Percentiles rank a stretch among this genome's conserved stretches.
These are phyloP conservation scores for Cladophialophora yegresii DNA, from an alignment of 2,329 filamentous ascomycete genomes.

Conservation along the genomic window DNA sequence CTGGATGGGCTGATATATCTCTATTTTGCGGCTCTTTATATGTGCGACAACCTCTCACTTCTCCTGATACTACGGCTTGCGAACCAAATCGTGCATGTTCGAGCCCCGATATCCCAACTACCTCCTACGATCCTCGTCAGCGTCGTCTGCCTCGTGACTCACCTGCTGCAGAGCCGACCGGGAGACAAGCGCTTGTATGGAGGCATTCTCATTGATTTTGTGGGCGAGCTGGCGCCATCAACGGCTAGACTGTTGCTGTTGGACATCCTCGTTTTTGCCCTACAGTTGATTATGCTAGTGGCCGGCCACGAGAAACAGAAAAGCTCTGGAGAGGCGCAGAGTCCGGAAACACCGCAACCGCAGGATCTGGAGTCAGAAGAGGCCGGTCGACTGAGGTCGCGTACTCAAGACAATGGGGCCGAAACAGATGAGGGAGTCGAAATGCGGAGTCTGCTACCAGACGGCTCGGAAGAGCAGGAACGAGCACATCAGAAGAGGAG, in stretches of 20 bases:
- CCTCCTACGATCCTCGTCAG: constrained; percentile 58
- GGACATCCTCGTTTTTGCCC: constrained; percentile 56
- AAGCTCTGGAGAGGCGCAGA: constrained; percentile 36
- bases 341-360: constrained; percentile 16
- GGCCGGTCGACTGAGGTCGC: constrained; percentile 45
- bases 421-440: constrained; percentile 29
- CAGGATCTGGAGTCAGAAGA: constrained; percentile 65
- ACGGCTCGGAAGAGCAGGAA: constrained; percentile 3
- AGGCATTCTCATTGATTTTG: constrained; percentile 65
- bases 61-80: constrained; percentile 58
- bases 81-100: constrained; percentile 61
- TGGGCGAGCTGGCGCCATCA: constrained; percentile 61
- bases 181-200: constrained; percentile 59
- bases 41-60: constrained; percentile 59
- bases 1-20: constrained; percentile 63
- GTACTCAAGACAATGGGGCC: neutral
- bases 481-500: neutral
- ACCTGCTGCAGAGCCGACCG: constrained; percentile 57
- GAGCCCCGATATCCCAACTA: constrained; percentile 57
- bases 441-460: constrained; percentile 29
- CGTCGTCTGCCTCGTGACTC: constrained; percentile 58
- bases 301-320: constrained; percentile 56
- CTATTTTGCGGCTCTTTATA: constrained; percentile 63
- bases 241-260: constrained; percentile 55
- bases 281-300: constrained; percentile 61